Evolutionary conservation across 805 yeast genomes (phyloP).

Genomic region (Komagataella pseudopastoris): DNA sequence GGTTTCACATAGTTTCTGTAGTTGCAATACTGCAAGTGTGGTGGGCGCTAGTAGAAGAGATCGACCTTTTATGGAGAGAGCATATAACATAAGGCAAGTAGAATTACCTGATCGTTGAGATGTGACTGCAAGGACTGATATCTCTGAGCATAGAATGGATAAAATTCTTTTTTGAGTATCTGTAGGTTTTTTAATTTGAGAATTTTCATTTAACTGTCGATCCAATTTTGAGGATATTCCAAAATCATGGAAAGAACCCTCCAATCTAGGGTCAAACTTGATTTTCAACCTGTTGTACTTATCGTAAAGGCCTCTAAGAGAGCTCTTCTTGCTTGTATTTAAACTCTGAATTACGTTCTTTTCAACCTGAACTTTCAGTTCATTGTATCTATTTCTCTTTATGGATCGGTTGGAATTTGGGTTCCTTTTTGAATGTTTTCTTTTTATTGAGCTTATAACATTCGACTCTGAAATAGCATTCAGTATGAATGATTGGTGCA

Average conservation of each 20-base stretch:
- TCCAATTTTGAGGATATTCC: constrained; percentile 1
- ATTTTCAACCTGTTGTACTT: not conserved
- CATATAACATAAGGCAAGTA: constrained; percentile 12
- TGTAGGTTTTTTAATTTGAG: constrained; percentile 10
- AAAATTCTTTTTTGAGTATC: constrained; percentile 16
- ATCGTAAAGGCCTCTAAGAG: not conserved
- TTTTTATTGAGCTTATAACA: not conserved
- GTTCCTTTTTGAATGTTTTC: not conserved
- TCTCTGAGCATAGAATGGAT: constrained; percentile 10
- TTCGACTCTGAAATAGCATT: not conserved
- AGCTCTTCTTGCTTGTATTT: not conserved
- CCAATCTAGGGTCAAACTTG: constrained; percentile 4
- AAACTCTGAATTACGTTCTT: not conserved
- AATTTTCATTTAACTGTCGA: constrained; percentile 4
- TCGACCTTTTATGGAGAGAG: constrained; percentile 10
- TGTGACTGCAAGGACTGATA: constrained; percentile 18
- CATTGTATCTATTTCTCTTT: not conserved
- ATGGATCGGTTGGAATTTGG: not conserved
- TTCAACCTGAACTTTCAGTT: not conserved
- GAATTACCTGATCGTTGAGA: constrained; percentile 19
- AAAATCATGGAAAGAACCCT: constrained; percentile 9
- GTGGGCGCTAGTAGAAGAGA: constrained; percentile 14
- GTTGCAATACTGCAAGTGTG: constrained; percentile 11
- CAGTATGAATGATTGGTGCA: not conserved
- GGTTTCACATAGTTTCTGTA: constrained; percentile 6